These are phyloP conservation scores for Macadamia integrifolia DNA, from an alignment of 164 flowering plant species.

Conservation along the genomic window DNA sequence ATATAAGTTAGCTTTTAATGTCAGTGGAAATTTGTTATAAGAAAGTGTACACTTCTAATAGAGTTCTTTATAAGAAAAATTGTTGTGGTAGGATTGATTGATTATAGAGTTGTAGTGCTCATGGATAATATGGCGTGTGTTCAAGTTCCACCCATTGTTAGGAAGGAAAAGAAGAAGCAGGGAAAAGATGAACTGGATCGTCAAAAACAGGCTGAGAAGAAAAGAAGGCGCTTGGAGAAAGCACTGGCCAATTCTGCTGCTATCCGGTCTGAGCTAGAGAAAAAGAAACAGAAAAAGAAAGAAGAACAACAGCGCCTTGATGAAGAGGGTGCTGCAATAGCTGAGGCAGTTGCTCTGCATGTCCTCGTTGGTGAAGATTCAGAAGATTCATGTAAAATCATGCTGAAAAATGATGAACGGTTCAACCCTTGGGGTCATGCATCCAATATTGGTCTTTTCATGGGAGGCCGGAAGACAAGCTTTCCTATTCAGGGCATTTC, in stretches of 20 bases:
- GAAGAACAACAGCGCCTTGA: slow-evolving; percentile 96
- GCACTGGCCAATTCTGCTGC: slow-evolving; percentile 98
- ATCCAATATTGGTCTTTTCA: slow-evolving; percentile 35
- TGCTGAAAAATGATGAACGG: slow-evolving; percentile 47
- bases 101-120: slow-evolving; percentile 17
- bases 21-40: slow-evolving; percentile 14
- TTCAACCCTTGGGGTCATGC: slow-evolving; percentile 41
- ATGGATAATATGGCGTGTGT: slow-evolving; percentile 53
- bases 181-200: slow-evolving; percentile 89
- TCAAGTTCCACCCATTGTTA: slow-evolving; percentile 48
- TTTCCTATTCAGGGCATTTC: slow-evolving; percentile 32
- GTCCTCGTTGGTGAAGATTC: slow-evolving; percentile 85
- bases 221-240: slow-evolving; percentile 90
- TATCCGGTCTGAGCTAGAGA: slow-evolving; percentile 82
- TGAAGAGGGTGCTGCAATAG: slow-evolving; percentile 97
- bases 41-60: slow-evolving; percentile 28
- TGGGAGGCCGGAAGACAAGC: slow-evolving; percentile 34
- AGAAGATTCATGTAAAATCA: slow-evolving; percentile 49
- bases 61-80: slow-evolving; percentile 12
- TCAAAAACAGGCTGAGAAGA: slow-evolving; percentile 90
- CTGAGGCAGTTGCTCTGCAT: slow-evolving; percentile 95
- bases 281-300: slow-evolving; percentile 86
- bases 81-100: slow-evolving; percentile 15
- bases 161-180: slow-evolving; percentile 87
- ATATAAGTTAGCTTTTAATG: slow-evolving; percentile 5